Evolutionary conservation across 257 asterid species (phyloP).

Genomic region (Rubia yunnanensis): DNA sequence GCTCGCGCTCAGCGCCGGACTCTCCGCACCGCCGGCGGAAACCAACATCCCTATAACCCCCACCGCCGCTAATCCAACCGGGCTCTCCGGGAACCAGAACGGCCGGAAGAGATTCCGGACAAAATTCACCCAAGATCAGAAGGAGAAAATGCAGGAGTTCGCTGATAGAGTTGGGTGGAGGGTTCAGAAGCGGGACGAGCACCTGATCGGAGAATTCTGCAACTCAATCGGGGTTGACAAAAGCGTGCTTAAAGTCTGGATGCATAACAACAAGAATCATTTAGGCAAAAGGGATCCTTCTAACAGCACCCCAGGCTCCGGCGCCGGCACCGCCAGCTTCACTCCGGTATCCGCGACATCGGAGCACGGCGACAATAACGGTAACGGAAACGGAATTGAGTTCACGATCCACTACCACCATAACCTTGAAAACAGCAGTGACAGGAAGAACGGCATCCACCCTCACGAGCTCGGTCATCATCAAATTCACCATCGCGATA

Average conservation of each 20-base stretch:
- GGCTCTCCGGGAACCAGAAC: slow-evolving; percentile 15
- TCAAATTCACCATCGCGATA: slow-evolving; percentile 12
- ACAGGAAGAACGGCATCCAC: slow-evolving; percentile 20
- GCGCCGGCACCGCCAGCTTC: slow-evolving; percentile 11
- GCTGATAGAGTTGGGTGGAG: slow-evolving; percentile 68
- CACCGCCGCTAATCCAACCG: slow-evolving; percentile 14
- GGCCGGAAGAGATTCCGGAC: slow-evolving; percentile 67
- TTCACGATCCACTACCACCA: slow-evolving; percentile 21
- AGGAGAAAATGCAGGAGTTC: slow-evolving; percentile 61
- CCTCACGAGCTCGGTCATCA: slow-evolving; percentile 24
- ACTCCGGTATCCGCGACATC: neutral
- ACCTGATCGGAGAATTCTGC: slow-evolving; percentile 43
- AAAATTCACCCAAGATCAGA: slow-evolving; percentile 56
- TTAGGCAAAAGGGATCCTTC: slow-evolving; percentile 43
- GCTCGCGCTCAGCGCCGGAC: slow-evolving; percentile 60
- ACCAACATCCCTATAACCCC: slow-evolving; percentile 22
- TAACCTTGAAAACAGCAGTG: slow-evolving; percentile 23
- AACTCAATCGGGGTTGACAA: slow-evolving; percentile 49
- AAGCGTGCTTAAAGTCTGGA: slow-evolving; percentile 82
- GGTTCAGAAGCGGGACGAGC: slow-evolving; percentile 74
- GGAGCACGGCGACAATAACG: neutral
- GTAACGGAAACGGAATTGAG: slow-evolving; percentile 16
- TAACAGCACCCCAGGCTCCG: slow-evolving; percentile 4
- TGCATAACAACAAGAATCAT: slow-evolving; percentile 78
- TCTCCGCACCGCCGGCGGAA: slow-evolving; percentile 34